These are phyloP conservation scores for Raffaelea arxii DNA, from an alignment of 2,329 filamentous ascomycete species.

Conservation along the genomic window DNA sequence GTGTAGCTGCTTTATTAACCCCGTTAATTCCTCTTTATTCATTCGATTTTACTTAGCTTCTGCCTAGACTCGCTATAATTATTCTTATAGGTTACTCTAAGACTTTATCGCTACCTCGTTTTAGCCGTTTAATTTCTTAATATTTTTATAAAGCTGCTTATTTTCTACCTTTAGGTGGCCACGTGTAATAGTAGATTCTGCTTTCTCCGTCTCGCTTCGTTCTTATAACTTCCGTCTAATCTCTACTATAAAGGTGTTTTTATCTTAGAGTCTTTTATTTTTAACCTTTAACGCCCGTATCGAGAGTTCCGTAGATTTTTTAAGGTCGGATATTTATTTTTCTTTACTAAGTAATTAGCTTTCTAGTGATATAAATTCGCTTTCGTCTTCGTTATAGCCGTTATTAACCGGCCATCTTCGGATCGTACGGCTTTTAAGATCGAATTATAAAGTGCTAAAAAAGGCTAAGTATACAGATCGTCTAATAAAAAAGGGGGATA, in stretches of 20 bases:
- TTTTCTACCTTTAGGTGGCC: not conserved
- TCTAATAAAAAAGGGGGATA: not conserved
- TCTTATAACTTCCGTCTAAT: not conserved
- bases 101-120: not conserved
- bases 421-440: not conserved
- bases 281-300: not conserved
- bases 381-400: not conserved
- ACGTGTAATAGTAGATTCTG: not conserved
- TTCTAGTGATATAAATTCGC: not conserved
- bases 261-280: not conserved
- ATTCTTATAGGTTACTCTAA: not conserved
- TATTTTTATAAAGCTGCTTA: not conserved
- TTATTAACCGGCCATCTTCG: not conserved
- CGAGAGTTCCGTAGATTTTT: not conserved
- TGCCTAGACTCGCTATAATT: not conserved
- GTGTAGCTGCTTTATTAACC: not conserved
- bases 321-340: not conserved
- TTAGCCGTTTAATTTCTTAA: not conserved
- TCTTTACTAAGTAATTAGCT: not conserved
- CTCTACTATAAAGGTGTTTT: not conserved
- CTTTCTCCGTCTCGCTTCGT: not conserved
- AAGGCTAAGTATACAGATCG: not conserved
- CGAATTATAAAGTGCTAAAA: not conserved
- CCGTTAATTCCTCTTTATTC: not conserved
- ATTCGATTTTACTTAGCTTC: not conserved